A percentile compares a stretch with the other conserved stretches of the same genome.
These are phyloP conservation scores for Priceomyces castillae DNA, from an alignment of 805 yeast genomes.

Conservation along the genomic window DNA sequence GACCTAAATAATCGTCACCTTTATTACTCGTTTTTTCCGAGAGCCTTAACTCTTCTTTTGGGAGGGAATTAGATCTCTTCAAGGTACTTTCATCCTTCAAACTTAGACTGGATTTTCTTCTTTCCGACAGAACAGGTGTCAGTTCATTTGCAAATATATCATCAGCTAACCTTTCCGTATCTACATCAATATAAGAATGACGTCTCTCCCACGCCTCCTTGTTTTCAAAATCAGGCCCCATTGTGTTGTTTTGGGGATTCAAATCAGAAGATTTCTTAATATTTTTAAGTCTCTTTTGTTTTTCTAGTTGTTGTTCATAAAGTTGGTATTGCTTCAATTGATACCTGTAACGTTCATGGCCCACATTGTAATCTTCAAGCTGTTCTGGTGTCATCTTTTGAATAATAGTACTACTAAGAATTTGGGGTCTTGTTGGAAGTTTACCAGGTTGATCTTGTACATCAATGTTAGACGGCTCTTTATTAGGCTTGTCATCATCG, in stretches of 20 bases:
- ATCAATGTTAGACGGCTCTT: neutral
- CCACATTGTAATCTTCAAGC: conserved; percentile 20
- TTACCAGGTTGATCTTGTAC: neutral
- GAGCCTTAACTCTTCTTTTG: neutral
- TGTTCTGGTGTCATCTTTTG: conserved; percentile 20
- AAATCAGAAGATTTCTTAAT: neutral
- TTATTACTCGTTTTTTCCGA: neutral
- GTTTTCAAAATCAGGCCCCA: conserved; percentile 18
- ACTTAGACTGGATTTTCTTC: neutral
- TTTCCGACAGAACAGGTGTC: neutral
- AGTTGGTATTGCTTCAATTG: conserved; percentile 16
- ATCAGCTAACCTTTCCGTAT: conserved; percentile 38
- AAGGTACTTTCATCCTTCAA: neutral
- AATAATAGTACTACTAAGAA: conserved; percentile 13
- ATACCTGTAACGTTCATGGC: conserved; percentile 19
- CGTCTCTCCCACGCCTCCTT: conserved; percentile 40
- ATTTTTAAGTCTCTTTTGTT: conserved; percentile 1
- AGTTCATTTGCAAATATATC: conserved; percentile 34
- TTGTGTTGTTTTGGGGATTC: conserved; percentile 4
- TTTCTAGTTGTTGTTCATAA: conserved; percentile 9
- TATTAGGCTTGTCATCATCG: neutral
- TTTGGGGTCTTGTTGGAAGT: conserved; percentile 15
- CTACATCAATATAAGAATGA: conserved; percentile 21
- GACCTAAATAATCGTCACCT: too few relatives aligned
- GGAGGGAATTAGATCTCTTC: neutral